These are phyloP conservation scores for Microbotryum violaceum DNA, from an alignment of 1,284 basidiomycete species.

Conservation along the genomic window DNA sequence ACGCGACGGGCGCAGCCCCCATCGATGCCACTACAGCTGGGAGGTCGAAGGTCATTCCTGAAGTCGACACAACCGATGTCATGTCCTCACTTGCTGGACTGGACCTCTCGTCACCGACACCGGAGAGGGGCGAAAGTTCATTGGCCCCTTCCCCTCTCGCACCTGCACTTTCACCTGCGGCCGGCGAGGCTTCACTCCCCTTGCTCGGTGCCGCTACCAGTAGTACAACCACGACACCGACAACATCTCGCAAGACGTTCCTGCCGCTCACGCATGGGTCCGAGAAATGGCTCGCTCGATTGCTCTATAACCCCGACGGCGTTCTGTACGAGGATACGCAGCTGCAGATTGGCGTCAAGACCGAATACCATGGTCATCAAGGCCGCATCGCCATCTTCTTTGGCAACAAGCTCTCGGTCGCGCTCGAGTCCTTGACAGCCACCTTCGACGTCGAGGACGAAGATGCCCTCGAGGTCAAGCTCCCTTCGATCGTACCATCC, in stretches of 20 bases:
- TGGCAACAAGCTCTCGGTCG: constrained; percentile 80
- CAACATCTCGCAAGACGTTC: constrained; percentile 15
- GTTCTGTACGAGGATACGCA: constrained; percentile 92
- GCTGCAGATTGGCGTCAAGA: constrained; percentile 92
- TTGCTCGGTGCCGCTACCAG: neutral
- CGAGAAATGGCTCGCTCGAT: constrained; percentile 72
- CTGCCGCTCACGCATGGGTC: constrained; percentile 37
- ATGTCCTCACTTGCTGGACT: constrained; percentile 73
- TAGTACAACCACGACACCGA: constrained; percentile 12
- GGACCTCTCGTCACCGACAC: constrained; percentile 51
- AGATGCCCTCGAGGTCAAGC: constrained; percentile 65
- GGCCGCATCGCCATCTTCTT: constrained; percentile 90
- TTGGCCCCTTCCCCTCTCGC: neutral
- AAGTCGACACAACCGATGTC: constrained; percentile 50
- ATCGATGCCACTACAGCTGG: no score
- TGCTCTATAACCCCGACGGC: constrained; percentile 73
- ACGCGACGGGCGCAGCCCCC: neutral
- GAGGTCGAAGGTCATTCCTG: constrained; percentile 2
- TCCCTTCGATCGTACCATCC: constrained; percentile 77
- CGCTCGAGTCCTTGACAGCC: constrained; percentile 81
- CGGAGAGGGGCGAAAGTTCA: neutral
- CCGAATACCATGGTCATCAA: constrained; percentile 83
- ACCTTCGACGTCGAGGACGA: constrained; percentile 65
- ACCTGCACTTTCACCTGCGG: constrained; percentile 3
- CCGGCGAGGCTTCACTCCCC: constrained; percentile 4